These are phyloP conservation scores for Hirsutella rhossiliensis DNA, from an alignment of 2,329 filamentous ascomycete genomes.

Conservation along the genomic window DNA sequence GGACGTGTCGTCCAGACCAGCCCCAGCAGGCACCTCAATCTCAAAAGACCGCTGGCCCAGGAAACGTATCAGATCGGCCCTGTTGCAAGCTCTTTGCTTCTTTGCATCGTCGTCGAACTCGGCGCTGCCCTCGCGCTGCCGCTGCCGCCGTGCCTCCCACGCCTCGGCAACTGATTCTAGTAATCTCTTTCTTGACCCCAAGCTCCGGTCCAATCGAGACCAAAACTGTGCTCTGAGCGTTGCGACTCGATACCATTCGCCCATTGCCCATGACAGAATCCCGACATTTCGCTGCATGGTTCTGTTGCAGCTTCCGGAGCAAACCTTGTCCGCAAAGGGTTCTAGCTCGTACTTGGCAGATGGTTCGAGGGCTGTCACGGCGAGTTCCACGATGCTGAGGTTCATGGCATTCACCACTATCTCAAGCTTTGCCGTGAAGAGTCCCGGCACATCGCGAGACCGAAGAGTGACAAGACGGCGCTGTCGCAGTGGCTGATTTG, in stretches of 20 bases:
- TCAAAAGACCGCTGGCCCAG: conserved; percentile 40
- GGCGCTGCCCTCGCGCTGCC: conserved; percentile 9
- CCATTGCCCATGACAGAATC: conserved; percentile 54
- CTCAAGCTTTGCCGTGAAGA: conserved; percentile 46
- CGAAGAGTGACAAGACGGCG: conserved; percentile 43
- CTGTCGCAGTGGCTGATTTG: conserved; percentile 29
- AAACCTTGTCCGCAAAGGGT: conserved; percentile 35
- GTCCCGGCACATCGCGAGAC: conserved; percentile 26
- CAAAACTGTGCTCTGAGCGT: conserved; percentile 50
- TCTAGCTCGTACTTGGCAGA: conserved; percentile 47
- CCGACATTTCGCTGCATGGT: conserved; percentile 43
- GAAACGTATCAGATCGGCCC: conserved; percentile 36
- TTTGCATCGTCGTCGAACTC: conserved; percentile 11
- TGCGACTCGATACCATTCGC: conserved; percentile 53
- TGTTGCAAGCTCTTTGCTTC: conserved; percentile 5
- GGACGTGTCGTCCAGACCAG: conserved; percentile 21
- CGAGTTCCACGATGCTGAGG: conserved; percentile 37
- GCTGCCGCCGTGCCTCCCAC: conserved; percentile 9
- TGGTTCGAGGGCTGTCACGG: conserved; percentile 42
- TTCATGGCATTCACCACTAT: conserved; percentile 45
- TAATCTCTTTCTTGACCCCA: conserved; percentile 23
- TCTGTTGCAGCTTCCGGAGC: conserved; percentile 24
- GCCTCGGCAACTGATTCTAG: conserved; percentile 9
- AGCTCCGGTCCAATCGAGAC: conserved; percentile 37
- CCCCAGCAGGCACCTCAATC: conserved; percentile 23